Percentiles rank a stretch among this genome's conserved stretches.
Evolutionary conservation across 2,329 filamentous ascomycete species (phyloP).

Genomic region (Torrubiella hemipterigena): DNA sequence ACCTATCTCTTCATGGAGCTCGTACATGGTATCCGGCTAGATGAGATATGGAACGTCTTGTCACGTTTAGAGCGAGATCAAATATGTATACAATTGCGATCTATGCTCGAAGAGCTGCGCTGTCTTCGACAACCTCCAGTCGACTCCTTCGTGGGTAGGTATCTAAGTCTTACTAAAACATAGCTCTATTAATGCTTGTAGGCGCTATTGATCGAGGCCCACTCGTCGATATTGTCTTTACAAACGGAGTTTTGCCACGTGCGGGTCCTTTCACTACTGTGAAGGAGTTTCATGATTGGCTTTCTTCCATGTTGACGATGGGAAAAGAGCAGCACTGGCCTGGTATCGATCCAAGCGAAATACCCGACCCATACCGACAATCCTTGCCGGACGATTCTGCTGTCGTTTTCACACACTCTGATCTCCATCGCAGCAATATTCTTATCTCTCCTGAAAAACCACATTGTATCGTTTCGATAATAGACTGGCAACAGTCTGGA

Average conservation of each 20-base stretch:
- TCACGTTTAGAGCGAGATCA: neutral
- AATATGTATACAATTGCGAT: neutral
- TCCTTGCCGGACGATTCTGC: neutral
- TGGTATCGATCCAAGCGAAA: neutral
- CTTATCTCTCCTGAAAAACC: conserved; percentile 1
- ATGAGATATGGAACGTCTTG: neutral
- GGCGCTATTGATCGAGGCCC: neutral
- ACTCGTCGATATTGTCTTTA: neutral
- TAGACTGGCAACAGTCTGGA: conserved; percentile 6
- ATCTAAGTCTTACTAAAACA: neutral
- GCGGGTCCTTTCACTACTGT: neutral
- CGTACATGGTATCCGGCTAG: neutral
- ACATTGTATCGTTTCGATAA: conserved; percentile 9
- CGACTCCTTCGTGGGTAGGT: neutral
- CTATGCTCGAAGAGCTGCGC: neutral
- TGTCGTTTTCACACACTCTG: conserved; percentile 8
- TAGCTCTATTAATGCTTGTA: neutral
- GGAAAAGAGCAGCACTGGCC: neutral
- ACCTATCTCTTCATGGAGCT: neutral
- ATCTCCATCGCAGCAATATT: conserved; percentile 6
- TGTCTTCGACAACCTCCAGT: neutral
- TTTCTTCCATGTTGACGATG: neutral
- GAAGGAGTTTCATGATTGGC: neutral
- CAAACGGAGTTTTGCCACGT: neutral
- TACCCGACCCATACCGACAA: neutral